Percentiles rank a stretch among this genome's conserved stretches.
Conservation (phyloP, 1,284 basidiomycete species). For the Trametes pubescens region DNA sequence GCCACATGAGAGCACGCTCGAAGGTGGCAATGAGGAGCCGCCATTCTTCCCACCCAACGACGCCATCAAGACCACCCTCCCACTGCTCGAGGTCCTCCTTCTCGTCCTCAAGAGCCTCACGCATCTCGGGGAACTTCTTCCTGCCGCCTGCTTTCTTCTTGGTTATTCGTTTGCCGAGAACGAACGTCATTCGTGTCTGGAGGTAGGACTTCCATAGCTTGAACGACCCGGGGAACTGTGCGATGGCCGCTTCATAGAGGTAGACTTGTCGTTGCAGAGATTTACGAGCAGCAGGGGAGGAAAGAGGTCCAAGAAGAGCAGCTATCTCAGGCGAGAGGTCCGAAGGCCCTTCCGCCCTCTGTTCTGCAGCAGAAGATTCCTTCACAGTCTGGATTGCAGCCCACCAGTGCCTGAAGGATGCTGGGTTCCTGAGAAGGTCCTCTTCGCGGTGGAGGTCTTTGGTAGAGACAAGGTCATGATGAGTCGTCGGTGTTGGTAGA, state of each 20-base stretch:
- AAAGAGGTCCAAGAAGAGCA: slow-evolving; percentile 75
- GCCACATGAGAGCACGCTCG: slow-evolving; percentile 94
- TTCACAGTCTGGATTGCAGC: slow-evolving; percentile 83
- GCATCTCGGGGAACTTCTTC: slow-evolving; percentile 90
- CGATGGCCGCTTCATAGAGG: slow-evolving; percentile 92
- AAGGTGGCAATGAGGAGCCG: slow-evolving; percentile 86
- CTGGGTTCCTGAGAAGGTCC: slow-evolving; percentile 93
- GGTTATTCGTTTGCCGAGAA: slow-evolving; percentile 78
- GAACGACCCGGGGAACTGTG: slow-evolving; percentile 89
- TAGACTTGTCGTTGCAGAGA: slow-evolving; percentile 87
- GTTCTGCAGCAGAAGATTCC: slow-evolving; percentile 65
- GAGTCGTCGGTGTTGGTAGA: slow-evolving; percentile 81
- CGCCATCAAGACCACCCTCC: slow-evolving; percentile 86
- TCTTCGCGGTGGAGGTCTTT: slow-evolving; percentile 91
- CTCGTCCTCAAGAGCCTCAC: slow-evolving; percentile 88
- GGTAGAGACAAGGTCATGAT: slow-evolving; percentile 78
- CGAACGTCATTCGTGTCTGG: slow-evolving; percentile 83
- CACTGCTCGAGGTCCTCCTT: slow-evolving; percentile 80
- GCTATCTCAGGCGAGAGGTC: slow-evolving; percentile 57
- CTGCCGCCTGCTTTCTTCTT: slow-evolving; percentile 84
- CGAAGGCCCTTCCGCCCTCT: slow-evolving; percentile 61
- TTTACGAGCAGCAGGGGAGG: slow-evolving; percentile 74
- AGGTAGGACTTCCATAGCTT: slow-evolving; percentile 97
- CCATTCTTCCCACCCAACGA: slow-evolving; percentile 97
- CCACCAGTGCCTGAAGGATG: slow-evolving; percentile 93